Conservation (phyloP, 108 stramenopile genomes). For the Schizochytrium sp. region DNA sequence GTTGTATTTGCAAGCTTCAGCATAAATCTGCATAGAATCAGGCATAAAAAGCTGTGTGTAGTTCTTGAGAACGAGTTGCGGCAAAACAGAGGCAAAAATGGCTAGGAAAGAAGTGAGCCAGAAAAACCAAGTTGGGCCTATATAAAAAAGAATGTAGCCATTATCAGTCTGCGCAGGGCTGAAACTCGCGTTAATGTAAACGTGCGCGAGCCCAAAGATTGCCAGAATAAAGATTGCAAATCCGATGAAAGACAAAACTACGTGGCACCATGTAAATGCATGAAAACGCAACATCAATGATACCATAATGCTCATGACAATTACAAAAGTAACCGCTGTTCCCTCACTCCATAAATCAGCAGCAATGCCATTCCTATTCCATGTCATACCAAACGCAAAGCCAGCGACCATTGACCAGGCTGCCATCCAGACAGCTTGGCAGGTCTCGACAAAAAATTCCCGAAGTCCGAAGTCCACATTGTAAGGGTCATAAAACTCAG, state of each 20-base stretch:
- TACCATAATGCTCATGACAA: background rate
- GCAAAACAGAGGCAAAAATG: background rate
- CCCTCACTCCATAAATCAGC: background rate
- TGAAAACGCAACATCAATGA: slow-evolving; percentile 10
- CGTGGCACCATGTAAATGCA: background rate
- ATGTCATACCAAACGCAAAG: background rate
- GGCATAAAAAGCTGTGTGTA: background rate
- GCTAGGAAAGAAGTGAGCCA: background rate
- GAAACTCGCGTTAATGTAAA: background rate
- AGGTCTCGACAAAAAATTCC: background rate
- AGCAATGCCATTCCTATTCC: background rate
- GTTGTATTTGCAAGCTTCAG: no score
- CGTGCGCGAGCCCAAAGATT: background rate
- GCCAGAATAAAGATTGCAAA: background rate
- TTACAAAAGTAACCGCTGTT: background rate
- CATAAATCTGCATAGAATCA: no score
- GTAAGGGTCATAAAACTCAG: background rate
- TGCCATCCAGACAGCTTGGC: background rate
- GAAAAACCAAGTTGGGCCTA: background rate
- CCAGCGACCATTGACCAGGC: background rate
- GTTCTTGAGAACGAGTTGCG: background rate
- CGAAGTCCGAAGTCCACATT: slow-evolving; percentile 2
- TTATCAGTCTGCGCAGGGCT: background rate
- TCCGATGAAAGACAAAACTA: background rate
- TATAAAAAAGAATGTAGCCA: background rate